Evolutionary conservation across 1,284 basidiomycete species (phyloP), one percentile per base, ranked within the genome.

Genomic region (Microbotryum violaceum): DNA sequence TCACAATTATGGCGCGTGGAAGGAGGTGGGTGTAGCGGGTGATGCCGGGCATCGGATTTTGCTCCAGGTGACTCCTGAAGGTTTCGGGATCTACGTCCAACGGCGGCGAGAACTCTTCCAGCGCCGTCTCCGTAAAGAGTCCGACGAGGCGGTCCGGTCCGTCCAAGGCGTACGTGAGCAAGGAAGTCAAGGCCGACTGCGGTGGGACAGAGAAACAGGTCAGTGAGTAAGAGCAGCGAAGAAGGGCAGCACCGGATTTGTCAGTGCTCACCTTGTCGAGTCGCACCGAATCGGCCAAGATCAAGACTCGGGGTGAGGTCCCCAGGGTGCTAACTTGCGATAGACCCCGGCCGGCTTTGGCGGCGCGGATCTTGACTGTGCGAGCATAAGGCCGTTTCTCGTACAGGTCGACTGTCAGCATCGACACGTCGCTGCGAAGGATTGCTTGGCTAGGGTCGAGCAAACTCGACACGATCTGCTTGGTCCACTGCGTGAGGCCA

Each of bases 271-370:
- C 65, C 57, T 64, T 64, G 59, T 67, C 65, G 47, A 63, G 48
- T 21, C 45, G n/a, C 21, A 67, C 58, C 49, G 49, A 62, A 45
- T 67, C 65, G 58, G 62, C 64, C 4, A 67, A 21, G 7, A 67
- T 20, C 2, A 67, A 44, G 3, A 67, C 60, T 2, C 46, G 27
- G 31, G 64, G 62, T 4, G 49, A 18, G 45, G 47, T 55, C 23
- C 51, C 57, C 8, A 57, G 25, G n/a, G 44, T 42, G 2, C 29
- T 57, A 5, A 67, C 20, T 25, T 62, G 52, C 9, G 46, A 8
- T 23, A 67, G 25, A 4, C 65, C 65, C 6, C 51, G 55, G 4
- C 62, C 65, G 3, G 44, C 29, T 25, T 50, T 48, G 29, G 37
- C 57, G 20, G 51, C 59, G 20, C 57, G 27, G 16, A 65, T 57